Conservation (phyloP, 1,139 yeast genomes). For the Candida sp. region DNA sequence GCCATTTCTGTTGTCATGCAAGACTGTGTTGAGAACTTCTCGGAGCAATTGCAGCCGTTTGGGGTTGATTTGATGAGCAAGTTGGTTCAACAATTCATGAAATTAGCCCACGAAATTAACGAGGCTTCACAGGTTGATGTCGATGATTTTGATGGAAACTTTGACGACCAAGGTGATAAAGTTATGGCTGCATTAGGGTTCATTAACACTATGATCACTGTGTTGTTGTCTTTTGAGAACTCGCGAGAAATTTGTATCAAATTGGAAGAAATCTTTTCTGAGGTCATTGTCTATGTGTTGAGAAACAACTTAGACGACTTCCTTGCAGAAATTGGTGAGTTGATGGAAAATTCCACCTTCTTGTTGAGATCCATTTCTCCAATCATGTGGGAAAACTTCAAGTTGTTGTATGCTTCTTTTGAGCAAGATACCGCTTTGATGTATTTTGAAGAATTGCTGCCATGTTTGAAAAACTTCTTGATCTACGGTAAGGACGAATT, state of each 20-base stretch:
- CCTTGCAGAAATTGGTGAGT: constrained; percentile 80
- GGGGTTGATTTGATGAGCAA: constrained; percentile 87
- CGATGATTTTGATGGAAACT: constrained; percentile 46
- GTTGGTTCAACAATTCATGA: constrained; percentile 79
- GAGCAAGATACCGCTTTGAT: constrained; percentile 57
- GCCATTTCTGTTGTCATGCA: constrained; percentile 92
- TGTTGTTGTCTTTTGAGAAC: constrained; percentile 86
- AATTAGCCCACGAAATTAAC: constrained; percentile 70
- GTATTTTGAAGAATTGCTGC: constrained; percentile 79
- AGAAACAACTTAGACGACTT: constrained; percentile 73
- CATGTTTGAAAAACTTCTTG: constrained; percentile 77
- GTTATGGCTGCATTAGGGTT: constrained; percentile 89
- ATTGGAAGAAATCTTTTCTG: constrained; percentile 75
- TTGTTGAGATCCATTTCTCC: constrained; percentile 74
- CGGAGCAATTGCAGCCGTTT: constrained; percentile 91
- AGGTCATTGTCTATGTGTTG: constrained; percentile 73
- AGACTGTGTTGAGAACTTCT: constrained; percentile 89
- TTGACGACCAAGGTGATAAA: constrained; percentile 70
- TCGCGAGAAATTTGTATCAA: constrained; percentile 67
- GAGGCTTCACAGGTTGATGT: constrained; percentile 58
- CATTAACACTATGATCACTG: constrained; percentile 85
- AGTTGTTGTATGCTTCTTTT: constrained; percentile 56
- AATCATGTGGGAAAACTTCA: constrained; percentile 76
- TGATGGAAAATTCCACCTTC: constrained; percentile 86
- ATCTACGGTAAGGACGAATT: constrained; percentile 68